Percentiles rank a stretch among this genome's conserved stretches.
phyloP scores from a whole-genome alignment of 768 basidiomycete species.

The Macrolepiota albuminosa region DNA sequence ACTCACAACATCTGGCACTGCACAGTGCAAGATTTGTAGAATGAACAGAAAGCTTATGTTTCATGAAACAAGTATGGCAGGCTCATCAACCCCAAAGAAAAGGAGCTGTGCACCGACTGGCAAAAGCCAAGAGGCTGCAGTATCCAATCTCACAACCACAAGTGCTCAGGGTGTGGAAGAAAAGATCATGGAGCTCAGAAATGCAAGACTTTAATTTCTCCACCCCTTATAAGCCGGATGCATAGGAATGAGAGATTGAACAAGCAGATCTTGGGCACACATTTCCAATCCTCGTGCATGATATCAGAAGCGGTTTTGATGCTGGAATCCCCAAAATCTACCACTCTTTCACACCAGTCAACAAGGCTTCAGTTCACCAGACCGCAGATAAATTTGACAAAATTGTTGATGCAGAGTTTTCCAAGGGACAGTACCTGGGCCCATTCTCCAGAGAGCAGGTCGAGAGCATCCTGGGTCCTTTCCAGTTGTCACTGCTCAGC shows the following conservation, averaged over 20 bases:
- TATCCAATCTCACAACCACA: too few species aligned
- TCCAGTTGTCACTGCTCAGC: not conserved
- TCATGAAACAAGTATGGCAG: not conserved
- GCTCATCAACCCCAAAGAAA: not conserved
- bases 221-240: not conserved
- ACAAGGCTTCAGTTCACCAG: not conserved
- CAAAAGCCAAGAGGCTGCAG: too few species aligned
- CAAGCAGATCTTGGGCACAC: not conserved
- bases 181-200: not conserved
- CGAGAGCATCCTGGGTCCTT: fast-evolving
- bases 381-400: too few species aligned
- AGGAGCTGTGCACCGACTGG: too few species aligned
- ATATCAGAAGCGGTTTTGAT: not conserved
- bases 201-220: not conserved
- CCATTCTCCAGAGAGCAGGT: not conserved
- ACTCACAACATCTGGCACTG: not conserved
- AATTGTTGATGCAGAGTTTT: too few species aligned
- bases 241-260: fast-evolving
- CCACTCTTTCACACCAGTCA: not conserved
- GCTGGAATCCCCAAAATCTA: not conserved
- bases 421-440: too few species aligned
- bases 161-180: too few species aligned
- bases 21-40: not conserved
- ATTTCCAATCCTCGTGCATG: not conserved
- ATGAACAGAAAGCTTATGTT: not conserved